A percentile compares a stretch with the other conserved stretches of the same genome.
Evolutionary conservation across 2,329 filamentous ascomycete species (phyloP).

Genomic region (Boeremia exigua): DNA sequence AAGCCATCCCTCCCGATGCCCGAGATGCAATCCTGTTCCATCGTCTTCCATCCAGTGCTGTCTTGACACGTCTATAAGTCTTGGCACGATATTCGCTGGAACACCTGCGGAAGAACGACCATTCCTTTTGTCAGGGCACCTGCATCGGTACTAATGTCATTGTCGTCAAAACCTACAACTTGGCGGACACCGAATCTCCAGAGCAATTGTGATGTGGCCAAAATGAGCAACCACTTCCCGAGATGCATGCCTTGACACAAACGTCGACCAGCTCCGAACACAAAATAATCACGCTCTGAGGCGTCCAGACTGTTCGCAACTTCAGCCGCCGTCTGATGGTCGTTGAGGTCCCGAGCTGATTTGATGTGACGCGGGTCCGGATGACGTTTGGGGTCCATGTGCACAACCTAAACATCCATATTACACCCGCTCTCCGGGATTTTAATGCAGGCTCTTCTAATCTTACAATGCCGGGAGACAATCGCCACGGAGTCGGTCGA

Average conservation of each 20-base stretch:
- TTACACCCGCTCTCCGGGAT: constrained; percentile 48
- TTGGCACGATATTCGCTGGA: constrained; percentile 25
- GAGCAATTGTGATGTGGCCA: too few species aligned
- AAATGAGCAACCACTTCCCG: too few species aligned
- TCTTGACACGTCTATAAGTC: constrained; percentile 18
- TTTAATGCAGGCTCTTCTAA: constrained; percentile 28
- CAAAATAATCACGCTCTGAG: constrained; percentile 43
- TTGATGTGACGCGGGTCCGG: constrained; percentile 53
- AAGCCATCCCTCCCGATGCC: too few species aligned
- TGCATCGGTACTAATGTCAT: constrained; percentile 19
- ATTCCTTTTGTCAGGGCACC: constrained; percentile 27
- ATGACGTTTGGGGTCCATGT: constrained; percentile 51
- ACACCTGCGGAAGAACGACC: constrained; percentile 25
- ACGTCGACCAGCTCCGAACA: constrained; percentile 48
- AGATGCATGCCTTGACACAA: constrained; percentile 33
- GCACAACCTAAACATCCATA: constrained; percentile 41
- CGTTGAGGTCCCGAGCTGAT: constrained; percentile 48
- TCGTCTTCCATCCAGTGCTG: constrained; percentile 26
- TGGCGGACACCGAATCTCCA: constrained; percentile 42
- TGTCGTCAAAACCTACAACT: constrained; percentile 1
- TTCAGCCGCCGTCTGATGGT: constrained; percentile 39
- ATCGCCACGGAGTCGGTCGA: constrained; percentile 39
- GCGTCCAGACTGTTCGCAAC: constrained; percentile 39
- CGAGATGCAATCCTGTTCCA: constrained; percentile 6
- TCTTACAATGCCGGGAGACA: constrained; percentile 40